Evolutionary conservation across 192 early-diverging fungal species (phyloP).

Genomic region (Coemansia sp.): DNA sequence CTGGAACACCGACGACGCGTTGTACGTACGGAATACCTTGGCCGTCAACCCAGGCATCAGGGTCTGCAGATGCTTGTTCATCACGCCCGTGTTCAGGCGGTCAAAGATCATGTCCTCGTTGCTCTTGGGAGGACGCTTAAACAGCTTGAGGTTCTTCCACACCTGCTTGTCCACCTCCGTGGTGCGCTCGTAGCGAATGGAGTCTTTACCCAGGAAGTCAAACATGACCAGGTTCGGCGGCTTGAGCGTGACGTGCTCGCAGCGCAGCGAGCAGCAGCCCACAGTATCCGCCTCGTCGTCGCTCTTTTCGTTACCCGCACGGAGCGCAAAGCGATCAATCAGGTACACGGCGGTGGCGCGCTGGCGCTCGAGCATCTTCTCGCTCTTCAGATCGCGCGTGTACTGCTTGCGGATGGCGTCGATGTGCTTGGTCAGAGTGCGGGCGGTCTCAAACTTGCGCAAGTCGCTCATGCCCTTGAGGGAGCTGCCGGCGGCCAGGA

Average conservation of each 20-base stretch:
- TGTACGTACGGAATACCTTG: constrained; percentile 99
- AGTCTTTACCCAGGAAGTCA: constrained; percentile 98
- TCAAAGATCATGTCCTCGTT: constrained; percentile 86
- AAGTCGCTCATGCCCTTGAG: constrained; percentile 94
- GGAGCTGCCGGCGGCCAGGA: constrained; percentile 88
- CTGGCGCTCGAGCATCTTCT: constrained; percentile 79
- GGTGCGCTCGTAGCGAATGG: constrained; percentile 86
- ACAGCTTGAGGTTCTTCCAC: constrained; percentile 89
- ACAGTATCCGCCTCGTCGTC: constrained; percentile 99
- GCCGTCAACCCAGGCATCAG: constrained; percentile 92
- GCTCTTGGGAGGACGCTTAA: constrained; percentile 76
- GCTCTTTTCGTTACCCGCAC: constrained; percentile 97
- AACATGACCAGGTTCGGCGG: constrained; percentile 82
- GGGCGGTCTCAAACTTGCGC: constrained; percentile 94
- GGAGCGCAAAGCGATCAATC: constrained; percentile 88
- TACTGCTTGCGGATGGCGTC: constrained; percentile 76
- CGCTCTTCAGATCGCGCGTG: constrained; percentile 71
- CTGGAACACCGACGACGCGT: constrained; percentile 93
- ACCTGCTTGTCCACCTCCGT: constrained; percentile 85
- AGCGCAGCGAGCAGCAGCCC: constrained; percentile 95
- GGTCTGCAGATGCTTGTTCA: constrained; percentile 87
- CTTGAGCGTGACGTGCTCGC: constrained; percentile 83
- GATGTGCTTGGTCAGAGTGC: constrained; percentile 68
- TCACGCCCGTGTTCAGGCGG: constrained; percentile 71
- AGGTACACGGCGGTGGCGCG: constrained; percentile 92